Conservation (phyloP, 2,329 filamentous ascomycete genomes). For the Phyllosticta citrichinensis region DNA sequence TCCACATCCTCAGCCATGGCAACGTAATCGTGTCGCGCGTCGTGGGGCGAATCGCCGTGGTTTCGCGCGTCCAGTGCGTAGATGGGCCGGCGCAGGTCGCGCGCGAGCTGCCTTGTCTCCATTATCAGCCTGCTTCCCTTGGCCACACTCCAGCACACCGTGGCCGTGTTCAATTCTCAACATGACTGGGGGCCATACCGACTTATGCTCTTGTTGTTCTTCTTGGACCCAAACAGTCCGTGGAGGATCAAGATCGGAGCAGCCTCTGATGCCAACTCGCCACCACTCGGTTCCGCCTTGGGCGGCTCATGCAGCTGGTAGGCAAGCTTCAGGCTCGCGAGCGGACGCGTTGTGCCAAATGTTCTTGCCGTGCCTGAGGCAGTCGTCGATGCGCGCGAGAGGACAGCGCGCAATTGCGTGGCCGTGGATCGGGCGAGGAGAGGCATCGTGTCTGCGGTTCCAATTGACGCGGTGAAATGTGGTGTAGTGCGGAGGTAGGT, state of each 20-base stretch:
- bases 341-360: conserved; percentile 7
- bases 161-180: too few species aligned
- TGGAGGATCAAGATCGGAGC: conserved; percentile 79
- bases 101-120: conserved; percentile 59
- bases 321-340: conserved; percentile 34
- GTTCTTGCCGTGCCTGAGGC: background rate
- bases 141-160: background rate
- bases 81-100: conserved; percentile 68
- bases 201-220: conserved; percentile 89
- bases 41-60: conserved; percentile 82
- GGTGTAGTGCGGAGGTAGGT: too few species aligned
- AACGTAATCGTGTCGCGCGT: conserved; percentile 64
- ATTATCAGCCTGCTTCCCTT: background rate
- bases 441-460: background rate
- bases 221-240: conserved; percentile 88
- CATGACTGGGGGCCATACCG: conserved; percentile 51
- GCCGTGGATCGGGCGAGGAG: background rate
- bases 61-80: conserved; percentile 87
- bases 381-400: background rate
- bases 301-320: conserved; percentile 58
- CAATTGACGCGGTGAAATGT: background rate
- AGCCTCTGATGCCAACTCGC: conserved; percentile 17
- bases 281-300: conserved; percentile 26
- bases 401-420: background rate
- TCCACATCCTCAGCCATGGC: conserved; percentile 77